Conservation (phyloP, 75 land plant genomes). For the Cryptomeria japonica region DNA sequence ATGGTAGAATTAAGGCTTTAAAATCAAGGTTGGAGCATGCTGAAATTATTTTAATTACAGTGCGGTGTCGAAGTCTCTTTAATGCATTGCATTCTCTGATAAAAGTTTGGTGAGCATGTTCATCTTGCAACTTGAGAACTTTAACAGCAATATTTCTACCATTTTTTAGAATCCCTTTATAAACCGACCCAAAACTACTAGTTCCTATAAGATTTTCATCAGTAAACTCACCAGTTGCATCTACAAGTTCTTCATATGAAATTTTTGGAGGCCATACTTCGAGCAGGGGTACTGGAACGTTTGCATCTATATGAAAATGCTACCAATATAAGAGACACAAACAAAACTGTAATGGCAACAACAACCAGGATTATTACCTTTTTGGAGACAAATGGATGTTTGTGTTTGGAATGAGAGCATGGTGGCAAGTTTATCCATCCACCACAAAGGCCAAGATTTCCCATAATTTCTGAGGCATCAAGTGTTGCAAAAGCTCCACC, state of each 20-base stretch:
- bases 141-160: not conserved
- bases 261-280: not conserved
- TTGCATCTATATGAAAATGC: not conserved
- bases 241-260: not conserved
- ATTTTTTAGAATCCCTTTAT: not conserved
- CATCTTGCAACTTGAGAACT: not conserved
- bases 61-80: not conserved
- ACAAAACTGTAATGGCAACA: not conserved
- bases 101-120: not conserved
- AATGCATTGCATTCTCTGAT: not conserved
- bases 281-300: not conserved
- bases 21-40: not conserved
- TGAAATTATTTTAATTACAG: not conserved
- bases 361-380: not conserved
- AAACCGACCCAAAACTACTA: not conserved
- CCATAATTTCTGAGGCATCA: not conserved
- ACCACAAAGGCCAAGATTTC: slow-evolving; percentile 1
- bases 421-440: not conserved
- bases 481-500: not conserved
- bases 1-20: not conserved
- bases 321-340: not conserved
- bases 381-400: not conserved
- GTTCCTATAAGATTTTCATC: not conserved
- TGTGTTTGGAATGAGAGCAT: not conserved
- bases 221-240: not conserved